These are phyloP conservation scores for Lepidopterella palustris DNA, from an alignment of 495 filamentous ascomycete genomes.

Conservation along the genomic window DNA sequence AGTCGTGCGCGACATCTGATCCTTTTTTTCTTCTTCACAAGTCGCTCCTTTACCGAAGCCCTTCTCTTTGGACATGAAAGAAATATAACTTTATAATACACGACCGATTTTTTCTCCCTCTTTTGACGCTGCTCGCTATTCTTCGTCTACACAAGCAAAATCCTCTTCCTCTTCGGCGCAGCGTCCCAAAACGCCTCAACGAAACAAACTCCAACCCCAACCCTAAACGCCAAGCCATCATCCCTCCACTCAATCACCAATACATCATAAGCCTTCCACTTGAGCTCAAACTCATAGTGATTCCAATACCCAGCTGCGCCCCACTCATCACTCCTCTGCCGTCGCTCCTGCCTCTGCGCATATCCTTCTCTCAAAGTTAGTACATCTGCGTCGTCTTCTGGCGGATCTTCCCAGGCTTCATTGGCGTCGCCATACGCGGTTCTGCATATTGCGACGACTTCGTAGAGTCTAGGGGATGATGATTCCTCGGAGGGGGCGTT, in stretches of 20 bases:
- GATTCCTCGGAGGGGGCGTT: no score
- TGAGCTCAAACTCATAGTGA: background rate
- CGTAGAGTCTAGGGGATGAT: no score
- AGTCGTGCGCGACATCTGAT: no score
- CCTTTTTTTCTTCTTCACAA: no score
- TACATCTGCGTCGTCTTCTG: background rate
- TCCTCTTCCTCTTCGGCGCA: background rate
- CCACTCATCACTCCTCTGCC: background rate
- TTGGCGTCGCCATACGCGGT: background rate
- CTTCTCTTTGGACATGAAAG: no score
- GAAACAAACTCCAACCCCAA: background rate
- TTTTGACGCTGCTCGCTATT: no score
- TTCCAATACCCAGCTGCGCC: background rate
- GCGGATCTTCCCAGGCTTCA: background rate
- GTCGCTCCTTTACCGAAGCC: no score
- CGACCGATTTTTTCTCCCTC: no score
- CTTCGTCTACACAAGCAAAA: background rate
- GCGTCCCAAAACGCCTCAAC: background rate
- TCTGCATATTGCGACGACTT: background rate
- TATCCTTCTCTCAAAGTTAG: background rate
- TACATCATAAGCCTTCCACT: background rate
- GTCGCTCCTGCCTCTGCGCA: background rate
- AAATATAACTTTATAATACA: no score
- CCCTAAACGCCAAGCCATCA: background rate
- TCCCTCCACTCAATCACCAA: background rate